Percentiles rank a stretch among this genome's conserved stretches.
These are phyloP conservation scores for Kwoniella dejecticola DNA, from an alignment of 768 basidiomycete genomes.

Conservation along the genomic window DNA sequence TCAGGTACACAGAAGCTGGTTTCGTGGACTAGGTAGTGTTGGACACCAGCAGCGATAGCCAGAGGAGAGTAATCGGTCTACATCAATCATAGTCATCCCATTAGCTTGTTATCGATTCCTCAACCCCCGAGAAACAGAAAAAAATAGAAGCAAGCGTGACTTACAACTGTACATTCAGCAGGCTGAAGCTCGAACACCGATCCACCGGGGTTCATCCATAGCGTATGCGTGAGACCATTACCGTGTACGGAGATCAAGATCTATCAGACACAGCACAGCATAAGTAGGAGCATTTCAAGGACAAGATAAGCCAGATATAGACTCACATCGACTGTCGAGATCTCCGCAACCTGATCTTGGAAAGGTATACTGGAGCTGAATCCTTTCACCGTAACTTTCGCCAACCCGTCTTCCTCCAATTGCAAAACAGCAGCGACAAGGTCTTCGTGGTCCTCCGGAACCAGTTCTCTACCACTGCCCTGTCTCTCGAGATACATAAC, in stretches of 20 bases:
- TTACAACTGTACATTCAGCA: conserved; percentile 28
- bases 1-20: conserved; percentile 30
- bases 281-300: no score
- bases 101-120: no score
- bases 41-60: conserved; percentile 28
- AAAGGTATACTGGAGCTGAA: conserved; percentile 26
- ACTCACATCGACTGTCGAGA: conserved; percentile 38
- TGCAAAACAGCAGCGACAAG: conserved; percentile 23
- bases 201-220: conserved; percentile 38
- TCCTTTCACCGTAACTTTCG: conserved; percentile 33
- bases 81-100: neutral
- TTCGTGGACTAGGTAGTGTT: conserved; percentile 31
- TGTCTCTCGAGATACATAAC: conserved; percentile 44
- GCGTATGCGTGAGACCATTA: conserved; percentile 37
- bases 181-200: conserved; percentile 33
- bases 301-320: neutral
- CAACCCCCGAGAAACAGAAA: no score
- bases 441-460: conserved; percentile 25
- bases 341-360: conserved; percentile 33
- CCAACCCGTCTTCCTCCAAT: conserved; percentile 32
- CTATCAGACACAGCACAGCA: conserved; percentile 9
- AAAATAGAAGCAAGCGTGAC: no score
- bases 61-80: conserved; percentile 38
- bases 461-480: conserved; percentile 22
- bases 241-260: conserved; percentile 40